Evolutionary conservation across 768 basidiomycete genomes (phyloP).

Genomic region (Cubamyces lactineus): DNA sequence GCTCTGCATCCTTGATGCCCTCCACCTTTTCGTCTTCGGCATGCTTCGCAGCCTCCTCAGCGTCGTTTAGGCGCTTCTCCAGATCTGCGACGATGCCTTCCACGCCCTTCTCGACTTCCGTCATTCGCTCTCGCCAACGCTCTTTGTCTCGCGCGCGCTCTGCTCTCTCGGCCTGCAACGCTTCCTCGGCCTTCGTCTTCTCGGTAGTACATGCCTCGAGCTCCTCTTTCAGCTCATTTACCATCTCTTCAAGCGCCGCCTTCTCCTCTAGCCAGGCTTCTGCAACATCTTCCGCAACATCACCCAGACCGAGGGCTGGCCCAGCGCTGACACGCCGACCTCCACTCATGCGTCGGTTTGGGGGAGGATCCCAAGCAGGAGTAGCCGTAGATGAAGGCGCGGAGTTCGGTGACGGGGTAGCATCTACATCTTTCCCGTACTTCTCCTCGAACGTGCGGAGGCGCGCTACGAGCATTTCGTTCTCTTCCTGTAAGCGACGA

Average conservation of each 20-base stretch:
- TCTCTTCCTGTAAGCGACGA: conserved; percentile 82
- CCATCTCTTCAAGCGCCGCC: conserved; percentile 48
- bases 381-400: conserved; percentile 10
- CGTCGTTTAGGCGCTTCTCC: conserved; percentile 55
- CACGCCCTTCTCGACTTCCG: conserved; percentile 71
- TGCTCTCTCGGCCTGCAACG: conserved; percentile 55
- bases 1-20: conserved; percentile 50
- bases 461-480: conserved; percentile 62
- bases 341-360: conserved; percentile 39
- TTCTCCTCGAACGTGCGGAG: conserved; percentile 58
- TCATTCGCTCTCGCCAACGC: conserved; percentile 71
- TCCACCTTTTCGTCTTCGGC: conserved; percentile 46
- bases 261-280: conserved; percentile 78
- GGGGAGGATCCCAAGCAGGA: conserved; percentile 35
- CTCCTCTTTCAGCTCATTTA: conserved; percentile 39
- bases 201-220: conserved; percentile 41
- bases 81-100: conserved; percentile 66
- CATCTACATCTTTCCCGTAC: conserved; percentile 23
- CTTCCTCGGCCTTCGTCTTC: conserved; percentile 44
- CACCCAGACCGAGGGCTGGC: conserved; percentile 53
- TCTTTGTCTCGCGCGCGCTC: conserved; percentile 70
- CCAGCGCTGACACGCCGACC: conserved; percentile 56
- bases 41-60: conserved; percentile 50
- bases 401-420: conserved; percentile 7
- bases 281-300: conserved; percentile 64